Evolutionary conservation across 1,284 basidiomycete species (phyloP), one percentile per base, ranked within the genome.

Genomic region (Schizophyllum commune): DNA sequence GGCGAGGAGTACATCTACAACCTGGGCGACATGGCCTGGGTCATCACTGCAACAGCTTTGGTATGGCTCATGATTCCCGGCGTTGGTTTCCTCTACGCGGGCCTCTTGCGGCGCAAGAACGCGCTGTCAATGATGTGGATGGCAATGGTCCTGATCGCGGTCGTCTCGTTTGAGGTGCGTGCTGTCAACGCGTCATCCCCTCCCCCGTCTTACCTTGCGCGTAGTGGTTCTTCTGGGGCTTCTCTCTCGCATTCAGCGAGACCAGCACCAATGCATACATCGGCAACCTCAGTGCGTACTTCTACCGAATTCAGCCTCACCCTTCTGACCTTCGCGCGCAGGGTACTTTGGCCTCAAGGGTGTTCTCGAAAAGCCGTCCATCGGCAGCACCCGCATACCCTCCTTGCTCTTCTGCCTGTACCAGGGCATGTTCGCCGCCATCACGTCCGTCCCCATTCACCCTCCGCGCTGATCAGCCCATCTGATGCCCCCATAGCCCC

Each of bases 101-200:
- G 94, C 67, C 77, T 91, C 51, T 68, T 79, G 19, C 70, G 77
- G 59, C 82, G 93, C 56, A 97, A 97, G 75, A 96, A 96, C 68
- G 96, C 95, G 0, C 80, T 98, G 8, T 92, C 89, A 39, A 95
- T 97, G 92, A 88, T 98, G 54, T 94, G 87, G 75, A 79, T 94
- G 22, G 86, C 85, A 57, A 84, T 97, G 80, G 86, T 88, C 71
- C 83, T 86, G 19, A 73, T 94, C 52, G 87, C 84, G 0, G 81
- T 92, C 60, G 88, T 88, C 20, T 85, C 87, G 0, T 89, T 91
- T 74, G 85, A 89, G 71, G 89, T 88, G 67, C 64, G 77, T 66
- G 15, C 27, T n/a, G 5, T 2, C 0, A 3, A 17, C 13, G 9
- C n/a, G 15, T 33, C 22, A 11, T 58, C 11, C 20, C 52, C 15